Base-by-base conservation (phyloP, 2,329 filamentous ascomycete species). In the Dryadomyces sulphureus region DNA sequence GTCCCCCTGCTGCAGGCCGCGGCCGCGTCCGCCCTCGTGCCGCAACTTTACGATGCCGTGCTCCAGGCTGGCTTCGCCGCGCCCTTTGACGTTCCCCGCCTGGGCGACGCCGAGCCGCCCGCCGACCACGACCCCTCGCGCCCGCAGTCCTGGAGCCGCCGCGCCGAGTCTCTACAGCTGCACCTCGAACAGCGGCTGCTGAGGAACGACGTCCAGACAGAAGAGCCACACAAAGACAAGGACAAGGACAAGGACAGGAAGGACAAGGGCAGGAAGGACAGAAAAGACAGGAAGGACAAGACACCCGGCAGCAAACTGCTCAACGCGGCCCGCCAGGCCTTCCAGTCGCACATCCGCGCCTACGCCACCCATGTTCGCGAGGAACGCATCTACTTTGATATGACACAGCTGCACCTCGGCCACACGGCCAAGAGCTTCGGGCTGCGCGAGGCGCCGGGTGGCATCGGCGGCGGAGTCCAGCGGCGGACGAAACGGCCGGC, bases 351-450 rank as follows among this genome's bases (percentile, higher is more conserved):
- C 57, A 81, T 98, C 46, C 75, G 92, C 46, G 92, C 92, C 1
- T 98, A 98, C 60, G 88, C 92, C 2, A 98, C 92, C 0, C 92
- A 98, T 62, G 77, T 90, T 24, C 81, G 84, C 25, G 80, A 81
- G 38, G 92, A 98, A 65, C 75, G 92, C 45, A 69, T 70, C 45
- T 89, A 84, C 59, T 98, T 98, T 61, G 85, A 96, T 61, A 93
- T 95, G 62, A 88, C 86, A 49, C 77, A 85, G 56, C 66, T 98
- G 41, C 92, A 98, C 61, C 66, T 96, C 7, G 92, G 92, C 3
- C 92, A 98, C 68, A 68, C 92, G 53, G 90, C 90, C 7, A 98
- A 98, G 69, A 86, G 84, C 22, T 98, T 94, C 59, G 92, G 81
- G 2, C 66, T 98, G 53, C 74, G 93, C 52, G 92, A 98, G 61